Percentiles rank a stretch among this genome's conserved stretches.
These are phyloP conservation scores for Solanum corneliomulleri DNA, from an alignment of 257 asterid genomes.

Conservation along the genomic window DNA sequence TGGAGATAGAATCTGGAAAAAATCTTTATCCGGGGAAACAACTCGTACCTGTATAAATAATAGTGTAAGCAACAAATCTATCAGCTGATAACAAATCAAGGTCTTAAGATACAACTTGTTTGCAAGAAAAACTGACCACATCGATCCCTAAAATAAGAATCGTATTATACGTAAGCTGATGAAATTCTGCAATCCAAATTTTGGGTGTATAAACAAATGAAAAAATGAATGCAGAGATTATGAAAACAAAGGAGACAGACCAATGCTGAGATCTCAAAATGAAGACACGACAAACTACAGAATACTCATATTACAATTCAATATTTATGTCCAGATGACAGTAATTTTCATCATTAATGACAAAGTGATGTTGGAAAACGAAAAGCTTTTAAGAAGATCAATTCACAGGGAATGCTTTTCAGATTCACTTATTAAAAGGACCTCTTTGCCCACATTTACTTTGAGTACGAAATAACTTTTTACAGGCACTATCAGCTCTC, in stretches of 20 bases:
- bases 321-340: neutral
- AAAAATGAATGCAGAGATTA: neutral
- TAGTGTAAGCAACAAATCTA: slow-evolving; percentile 5
- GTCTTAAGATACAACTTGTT: neutral
- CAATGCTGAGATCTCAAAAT: neutral
- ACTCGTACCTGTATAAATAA: slow-evolving; percentile 71
- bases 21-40: slow-evolving; percentile 98
- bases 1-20: slow-evolving; percentile 92
- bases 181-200: neutral
- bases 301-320: neutral
- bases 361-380: neutral
- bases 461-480: neutral
- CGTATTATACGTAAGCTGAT: neutral
- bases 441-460: neutral
- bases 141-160: neutral
- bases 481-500: neutral
- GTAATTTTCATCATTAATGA: neutral
- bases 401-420: neutral
- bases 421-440: neutral
- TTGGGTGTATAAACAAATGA: neutral
- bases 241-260: neutral
- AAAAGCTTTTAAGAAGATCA: neutral
- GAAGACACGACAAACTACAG: neutral
- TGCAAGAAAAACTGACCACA: neutral
- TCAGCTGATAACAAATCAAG: neutral